These are phyloP conservation scores for Solanum hybrid DNA, from an alignment of 305 asterid species.

Conservation along the genomic window DNA sequence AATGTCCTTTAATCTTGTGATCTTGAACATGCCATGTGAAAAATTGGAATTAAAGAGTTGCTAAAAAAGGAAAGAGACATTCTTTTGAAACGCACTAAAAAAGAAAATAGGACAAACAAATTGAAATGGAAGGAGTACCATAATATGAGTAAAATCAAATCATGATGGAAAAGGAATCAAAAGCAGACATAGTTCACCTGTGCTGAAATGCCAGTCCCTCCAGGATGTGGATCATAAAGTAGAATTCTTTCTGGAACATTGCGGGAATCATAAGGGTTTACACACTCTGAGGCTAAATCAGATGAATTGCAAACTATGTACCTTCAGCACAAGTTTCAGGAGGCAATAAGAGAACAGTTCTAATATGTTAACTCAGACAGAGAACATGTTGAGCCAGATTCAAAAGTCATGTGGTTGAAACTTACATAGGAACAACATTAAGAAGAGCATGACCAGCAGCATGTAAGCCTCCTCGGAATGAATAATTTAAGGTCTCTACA, in stretches of 20 bases:
- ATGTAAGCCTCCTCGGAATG: slow-evolving; percentile 85
- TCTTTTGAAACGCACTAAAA: neutral
- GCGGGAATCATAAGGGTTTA: slow-evolving; percentile 71
- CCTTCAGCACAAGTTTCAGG: slow-evolving; percentile 33
- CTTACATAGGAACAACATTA: slow-evolving; percentile 86
- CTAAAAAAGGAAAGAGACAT: neutral
- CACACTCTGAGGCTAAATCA: slow-evolving; percentile 86
- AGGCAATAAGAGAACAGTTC: neutral
- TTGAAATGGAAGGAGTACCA: neutral
- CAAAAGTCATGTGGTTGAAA: slow-evolving; percentile 6
- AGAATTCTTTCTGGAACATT: slow-evolving; percentile 77
- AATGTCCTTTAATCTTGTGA: neutral
- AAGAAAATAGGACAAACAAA: neutral
- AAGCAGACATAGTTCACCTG: slow-evolving; percentile 42
- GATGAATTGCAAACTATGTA: slow-evolving; percentile 76
- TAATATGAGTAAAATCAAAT: neutral
- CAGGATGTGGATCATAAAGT: slow-evolving; percentile 92
- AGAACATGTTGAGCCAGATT: neutral
- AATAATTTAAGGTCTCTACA: slow-evolving; percentile 42
- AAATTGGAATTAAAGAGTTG: neutral
- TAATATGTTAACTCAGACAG: neutral
- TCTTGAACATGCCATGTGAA: neutral
- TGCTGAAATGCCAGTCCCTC: slow-evolving; percentile 84
- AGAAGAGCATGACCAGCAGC: slow-evolving; percentile 96
- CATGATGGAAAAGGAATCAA: neutral